phyloP scores from a whole-genome alignment of 2,329 filamentous ascomycete genomes.

The Lomentospora prolificans region DNA sequence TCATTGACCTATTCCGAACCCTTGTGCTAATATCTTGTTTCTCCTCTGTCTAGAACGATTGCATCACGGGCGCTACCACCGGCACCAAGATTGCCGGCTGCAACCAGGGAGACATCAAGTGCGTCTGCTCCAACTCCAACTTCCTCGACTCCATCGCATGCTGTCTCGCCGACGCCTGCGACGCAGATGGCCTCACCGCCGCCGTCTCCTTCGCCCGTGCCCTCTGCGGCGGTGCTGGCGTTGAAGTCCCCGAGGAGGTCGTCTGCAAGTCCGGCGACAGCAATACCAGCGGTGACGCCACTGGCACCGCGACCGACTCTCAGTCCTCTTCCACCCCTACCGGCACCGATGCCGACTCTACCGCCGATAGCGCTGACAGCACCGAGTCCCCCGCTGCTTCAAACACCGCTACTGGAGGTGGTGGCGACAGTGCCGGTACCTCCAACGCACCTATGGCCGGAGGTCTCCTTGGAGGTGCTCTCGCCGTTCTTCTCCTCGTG shows the following conservation, averaged over 20 bases:
- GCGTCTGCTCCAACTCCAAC: conserved; percentile 26
- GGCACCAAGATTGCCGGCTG: conserved; percentile 27
- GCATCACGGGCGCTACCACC: conserved; percentile 23
- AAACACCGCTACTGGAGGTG: background rate
- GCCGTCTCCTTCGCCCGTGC: conserved; percentile 27
- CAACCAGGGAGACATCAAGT: conserved; percentile 26
- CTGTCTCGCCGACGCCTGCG: conserved; percentile 27
- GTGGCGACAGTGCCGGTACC: background rate
- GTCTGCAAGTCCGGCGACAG: conserved; percentile 19
- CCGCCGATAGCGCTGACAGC: background rate
- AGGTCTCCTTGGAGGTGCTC: conserved; percentile 8
- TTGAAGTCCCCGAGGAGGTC: conserved; percentile 26
- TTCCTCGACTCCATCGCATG: conserved; percentile 32
- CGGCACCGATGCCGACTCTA: background rate
- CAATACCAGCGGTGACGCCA: background rate
- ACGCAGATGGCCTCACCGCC: conserved; percentile 19
- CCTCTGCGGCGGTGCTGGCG: conserved; percentile 27
- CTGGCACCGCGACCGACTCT: background rate
- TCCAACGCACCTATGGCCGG: conserved; percentile 1
- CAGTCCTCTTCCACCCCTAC: background rate
- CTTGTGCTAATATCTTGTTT: background rate
- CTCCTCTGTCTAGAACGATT: conserved; percentile 18
- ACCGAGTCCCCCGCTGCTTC: background rate
- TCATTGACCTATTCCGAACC: no score
- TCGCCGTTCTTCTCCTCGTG: conserved; percentile 10